Percentiles rank a stretch among this genome's conserved stretches.
Evolutionary conservation across 2,329 filamentous ascomycete species (phyloP).

Genomic region (Venturia oleaginea): DNA sequence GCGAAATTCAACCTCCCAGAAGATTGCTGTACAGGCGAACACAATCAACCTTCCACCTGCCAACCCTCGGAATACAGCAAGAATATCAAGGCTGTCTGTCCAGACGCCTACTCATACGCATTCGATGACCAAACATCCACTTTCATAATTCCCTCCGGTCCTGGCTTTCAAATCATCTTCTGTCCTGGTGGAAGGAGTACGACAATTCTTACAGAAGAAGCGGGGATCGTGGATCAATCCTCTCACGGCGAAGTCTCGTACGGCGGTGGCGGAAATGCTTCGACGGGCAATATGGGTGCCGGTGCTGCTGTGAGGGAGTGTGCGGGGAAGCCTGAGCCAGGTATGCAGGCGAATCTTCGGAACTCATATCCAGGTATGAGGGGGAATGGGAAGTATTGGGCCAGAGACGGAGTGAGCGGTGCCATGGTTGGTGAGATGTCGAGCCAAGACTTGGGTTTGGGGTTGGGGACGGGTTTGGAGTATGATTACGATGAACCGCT

Average conservation of each 20-base stretch:
- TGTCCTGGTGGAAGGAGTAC: conserved; percentile 54
- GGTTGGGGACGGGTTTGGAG: background rate
- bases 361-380: background rate
- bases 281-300: background rate
- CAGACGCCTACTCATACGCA: conserved; percentile 75
- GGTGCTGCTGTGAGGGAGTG: background rate
- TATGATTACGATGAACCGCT: background rate
- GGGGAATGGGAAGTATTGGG: background rate
- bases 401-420: background rate
- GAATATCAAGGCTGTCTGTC: conserved; percentile 65
- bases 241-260: background rate
- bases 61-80: conserved; percentile 58
- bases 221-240: background rate
- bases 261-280: background rate
- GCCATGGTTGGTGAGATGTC: background rate
- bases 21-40: conserved; percentile 69
- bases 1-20: conserved; percentile 55
- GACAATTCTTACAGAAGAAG: conserved; percentile 35
- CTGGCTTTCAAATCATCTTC: conserved; percentile 70
- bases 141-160: conserved; percentile 52
- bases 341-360: background rate
- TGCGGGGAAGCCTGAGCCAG: background rate
- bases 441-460: background rate
- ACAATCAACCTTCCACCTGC: conserved; percentile 55
- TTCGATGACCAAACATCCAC: conserved; percentile 50